phyloP scores from a whole-genome alignment of 257 asterid genomes.

The Solanum piurae region DNA sequence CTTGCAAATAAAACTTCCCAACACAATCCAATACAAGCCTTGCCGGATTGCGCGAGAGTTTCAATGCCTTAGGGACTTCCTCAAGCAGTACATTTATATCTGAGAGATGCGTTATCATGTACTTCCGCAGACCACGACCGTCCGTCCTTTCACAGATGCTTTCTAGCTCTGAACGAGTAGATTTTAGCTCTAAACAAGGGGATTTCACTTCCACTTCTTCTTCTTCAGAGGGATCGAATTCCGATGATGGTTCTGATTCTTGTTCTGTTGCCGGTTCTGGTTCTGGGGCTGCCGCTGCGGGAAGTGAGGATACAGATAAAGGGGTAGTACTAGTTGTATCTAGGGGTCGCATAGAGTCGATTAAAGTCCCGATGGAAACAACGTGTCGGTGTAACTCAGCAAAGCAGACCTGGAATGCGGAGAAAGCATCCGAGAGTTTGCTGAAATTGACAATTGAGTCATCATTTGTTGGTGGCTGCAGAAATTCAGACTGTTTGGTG shows the following conservation, averaged over 20 bases:
- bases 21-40: conserved; percentile 57
- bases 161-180: conserved; percentile 41
- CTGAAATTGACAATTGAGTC: conserved; percentile 32
- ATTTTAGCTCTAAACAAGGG: not conserved
- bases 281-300: not conserved
- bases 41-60: conserved; percentile 42
- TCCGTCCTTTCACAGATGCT: conserved; percentile 45
- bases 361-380: conserved; percentile 29
- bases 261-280: not conserved
- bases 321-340: conserved; percentile 8
- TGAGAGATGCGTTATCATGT: conserved; percentile 27
- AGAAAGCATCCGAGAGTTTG: conserved; percentile 37
- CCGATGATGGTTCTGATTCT: not conserved
- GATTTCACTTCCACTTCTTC: not conserved
- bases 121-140: conserved; percentile 45
- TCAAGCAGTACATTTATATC: conserved; percentile 33
- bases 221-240: not conserved
- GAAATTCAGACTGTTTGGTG: not conserved
- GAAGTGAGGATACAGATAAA: not conserved
- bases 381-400: conserved; percentile 55
- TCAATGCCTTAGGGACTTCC: conserved; percentile 63
- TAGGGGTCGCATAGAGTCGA: conserved; percentile 22
- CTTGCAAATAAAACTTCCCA: conserved; percentile 78
- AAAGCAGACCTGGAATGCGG: conserved; percentile 41
- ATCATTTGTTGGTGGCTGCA: not conserved